These are phyloP conservation scores for Linderina pennispora DNA, from an alignment of 192 early-diverging fungal genomes.

Conservation along the genomic window DNA sequence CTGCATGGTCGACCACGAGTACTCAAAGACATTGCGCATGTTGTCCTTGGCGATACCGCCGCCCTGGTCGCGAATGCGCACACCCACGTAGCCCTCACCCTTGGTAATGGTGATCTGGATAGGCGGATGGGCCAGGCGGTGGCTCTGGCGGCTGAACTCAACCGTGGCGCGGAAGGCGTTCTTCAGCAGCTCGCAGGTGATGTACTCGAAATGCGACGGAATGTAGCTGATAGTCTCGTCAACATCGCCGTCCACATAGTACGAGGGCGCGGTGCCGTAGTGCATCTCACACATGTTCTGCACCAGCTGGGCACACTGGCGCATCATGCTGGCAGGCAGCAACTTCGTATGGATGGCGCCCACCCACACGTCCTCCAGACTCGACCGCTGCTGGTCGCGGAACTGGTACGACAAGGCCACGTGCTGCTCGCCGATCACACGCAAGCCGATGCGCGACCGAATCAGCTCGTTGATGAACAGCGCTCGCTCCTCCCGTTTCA, in stretches of 20 bases:
- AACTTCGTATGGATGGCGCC: slow-evolving; percentile 82
- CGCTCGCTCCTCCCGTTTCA: slow-evolving; percentile 60
- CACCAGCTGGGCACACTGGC: slow-evolving; percentile 63
- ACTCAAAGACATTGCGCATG: slow-evolving; percentile 80
- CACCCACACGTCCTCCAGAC: slow-evolving; percentile 51
- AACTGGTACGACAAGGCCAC: slow-evolving; percentile 64
- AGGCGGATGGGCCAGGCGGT: slow-evolving; percentile 53
- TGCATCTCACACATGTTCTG: slow-evolving; percentile 87
- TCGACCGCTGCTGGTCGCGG: slow-evolving; percentile 12
- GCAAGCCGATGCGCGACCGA: slow-evolving; percentile 82
- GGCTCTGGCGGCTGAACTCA: slow-evolving; percentile 50
- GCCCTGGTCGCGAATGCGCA: slow-evolving; percentile 87
- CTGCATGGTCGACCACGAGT: slow-evolving; percentile 86
- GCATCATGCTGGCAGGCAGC: slow-evolving; percentile 59
- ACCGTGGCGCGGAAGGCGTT: slow-evolving; percentile 88
- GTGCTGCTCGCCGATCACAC: slow-evolving; percentile 89
- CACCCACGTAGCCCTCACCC: slow-evolving; percentile 69
- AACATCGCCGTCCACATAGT: slow-evolving; percentile 52
- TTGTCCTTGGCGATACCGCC: slow-evolving; percentile 80
- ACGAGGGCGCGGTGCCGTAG: slow-evolving; percentile 75
- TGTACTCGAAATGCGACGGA: slow-evolving; percentile 90
- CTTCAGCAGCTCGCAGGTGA: slow-evolving; percentile 85
- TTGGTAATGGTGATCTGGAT: slow-evolving; percentile 82
- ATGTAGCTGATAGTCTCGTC: slow-evolving; percentile 61
- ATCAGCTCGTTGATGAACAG: slow-evolving; percentile 85